Percentiles rank a stretch among this genome's conserved stretches.
Evolutionary conservation across 2,329 filamentous ascomycete species (phyloP).

Genomic region (Alternaria rosae): DNA sequence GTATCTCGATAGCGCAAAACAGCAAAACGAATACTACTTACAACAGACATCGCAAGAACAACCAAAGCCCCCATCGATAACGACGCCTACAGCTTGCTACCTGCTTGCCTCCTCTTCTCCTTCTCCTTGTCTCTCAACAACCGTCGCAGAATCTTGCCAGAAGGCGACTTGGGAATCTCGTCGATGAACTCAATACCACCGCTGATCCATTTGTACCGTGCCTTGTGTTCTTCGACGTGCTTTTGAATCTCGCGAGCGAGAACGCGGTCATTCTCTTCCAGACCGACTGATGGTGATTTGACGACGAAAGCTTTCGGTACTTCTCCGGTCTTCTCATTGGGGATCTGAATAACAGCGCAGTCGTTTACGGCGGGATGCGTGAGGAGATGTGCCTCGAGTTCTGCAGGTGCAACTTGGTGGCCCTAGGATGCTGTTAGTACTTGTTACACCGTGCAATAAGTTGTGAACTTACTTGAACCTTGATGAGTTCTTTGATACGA

Average conservation of each 20-base stretch:
- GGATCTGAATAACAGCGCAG: slow-evolving; percentile 78
- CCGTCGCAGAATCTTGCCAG: slow-evolving; percentile 69
- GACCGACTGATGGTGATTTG: slow-evolving; percentile 61
- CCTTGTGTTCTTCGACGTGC: slow-evolving; percentile 68
- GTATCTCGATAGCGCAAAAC: not conserved
- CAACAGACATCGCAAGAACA: not conserved
- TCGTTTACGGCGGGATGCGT: slow-evolving; percentile 78
- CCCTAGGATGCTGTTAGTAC: slow-evolving; percentile 59
- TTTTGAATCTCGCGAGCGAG: slow-evolving; percentile 62
- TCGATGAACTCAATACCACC: slow-evolving; percentile 63
- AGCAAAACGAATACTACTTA: not conserved
- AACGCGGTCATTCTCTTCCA: slow-evolving; percentile 60
- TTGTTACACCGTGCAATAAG: not conserved
- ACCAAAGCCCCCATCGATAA: no score
- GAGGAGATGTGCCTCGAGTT: slow-evolving; percentile 81
- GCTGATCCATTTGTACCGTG: slow-evolving; percentile 68
- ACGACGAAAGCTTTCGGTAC: slow-evolving; percentile 71
- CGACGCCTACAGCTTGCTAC: slow-evolving; percentile 68
- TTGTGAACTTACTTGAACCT: slow-evolving; percentile 69
- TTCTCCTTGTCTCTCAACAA: slow-evolving; percentile 77
- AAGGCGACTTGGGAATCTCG: slow-evolving; percentile 66
- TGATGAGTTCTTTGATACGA: slow-evolving; percentile 79
- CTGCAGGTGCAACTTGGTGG: slow-evolving; percentile 82
- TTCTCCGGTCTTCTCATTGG: slow-evolving; percentile 67
- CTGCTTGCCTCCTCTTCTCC: slow-evolving; percentile 68